Conservation (phyloP, 208 protist species). For the Trypanosoma vivax region DNA sequence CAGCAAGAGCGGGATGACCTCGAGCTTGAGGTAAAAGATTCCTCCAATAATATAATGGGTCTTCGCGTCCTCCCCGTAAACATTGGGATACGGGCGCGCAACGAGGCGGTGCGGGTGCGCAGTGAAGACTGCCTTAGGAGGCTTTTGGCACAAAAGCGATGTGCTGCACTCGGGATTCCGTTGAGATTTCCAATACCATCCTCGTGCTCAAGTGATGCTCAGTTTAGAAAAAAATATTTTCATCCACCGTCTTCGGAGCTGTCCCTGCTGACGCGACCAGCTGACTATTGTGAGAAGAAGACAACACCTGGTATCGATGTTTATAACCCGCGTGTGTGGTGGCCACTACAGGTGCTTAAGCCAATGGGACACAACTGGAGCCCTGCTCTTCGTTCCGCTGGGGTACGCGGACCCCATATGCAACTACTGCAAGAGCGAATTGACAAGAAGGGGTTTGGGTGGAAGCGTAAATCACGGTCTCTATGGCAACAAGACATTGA, state of each 20-base stretch:
- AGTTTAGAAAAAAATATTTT: conserved; percentile 5
- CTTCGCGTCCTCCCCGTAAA: conserved; percentile 67
- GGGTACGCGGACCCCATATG: conserved; percentile 50
- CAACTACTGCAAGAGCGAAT: conserved; percentile 81
- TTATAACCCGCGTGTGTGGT: conserved; percentile 23
- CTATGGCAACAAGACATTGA: conserved; percentile 84
- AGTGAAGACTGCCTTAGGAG: conserved; percentile 58
- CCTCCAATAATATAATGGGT: conserved; percentile 60
- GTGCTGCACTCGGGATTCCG: conserved; percentile 23
- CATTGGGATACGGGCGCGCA: conserved; percentile 33
- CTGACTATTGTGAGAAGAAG: conserved; percentile 10
- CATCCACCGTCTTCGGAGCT: conserved; percentile 54
- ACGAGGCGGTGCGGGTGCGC: conserved; percentile 44
- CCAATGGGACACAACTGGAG: conserved; percentile 58
- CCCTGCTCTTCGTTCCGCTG: conserved; percentile 48
- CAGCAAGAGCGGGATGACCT: conserved; percentile 47
- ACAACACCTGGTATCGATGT: background rate
- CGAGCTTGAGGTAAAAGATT: conserved; percentile 66
- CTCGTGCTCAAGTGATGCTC: too few relatives aligned
- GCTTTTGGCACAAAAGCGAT: conserved; percentile 41
- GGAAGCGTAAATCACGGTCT: conserved; percentile 78
- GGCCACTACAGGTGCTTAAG: conserved; percentile 79
- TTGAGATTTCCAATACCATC: conserved; percentile 49
- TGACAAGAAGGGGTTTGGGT: conserved; percentile 81
- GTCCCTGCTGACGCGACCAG: conserved; percentile 67